A percentile compares a stretch with the other conserved stretches of the same genome.
phyloP scores from a whole-genome alignment of 2,329 filamentous ascomycete species.

The Pyrenophora seminiperda region DNA sequence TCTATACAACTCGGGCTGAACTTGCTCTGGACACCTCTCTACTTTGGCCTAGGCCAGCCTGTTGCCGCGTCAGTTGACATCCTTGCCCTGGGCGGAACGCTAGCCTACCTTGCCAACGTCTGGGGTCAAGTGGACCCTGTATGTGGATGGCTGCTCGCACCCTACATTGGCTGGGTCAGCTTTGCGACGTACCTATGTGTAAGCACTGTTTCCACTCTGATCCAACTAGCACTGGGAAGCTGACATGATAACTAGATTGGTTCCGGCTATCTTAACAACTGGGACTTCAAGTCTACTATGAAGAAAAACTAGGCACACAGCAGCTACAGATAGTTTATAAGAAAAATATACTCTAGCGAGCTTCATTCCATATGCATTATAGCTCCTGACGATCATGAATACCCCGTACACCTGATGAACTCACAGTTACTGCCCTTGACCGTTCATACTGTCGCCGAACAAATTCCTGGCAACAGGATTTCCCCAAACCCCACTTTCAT shows the following conservation, averaged over 20 bases:
- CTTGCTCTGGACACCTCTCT: constrained; percentile 88
- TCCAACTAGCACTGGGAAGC: neutral
- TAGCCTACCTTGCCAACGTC: constrained; percentile 71
- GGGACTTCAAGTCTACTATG: constrained; percentile 42
- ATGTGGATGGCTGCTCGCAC: constrained; percentile 75
- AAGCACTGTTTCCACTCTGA: constrained; percentile 24
- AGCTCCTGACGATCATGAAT: neutral
- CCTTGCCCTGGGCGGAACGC: constrained; percentile 70
- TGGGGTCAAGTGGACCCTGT: constrained; percentile 76
- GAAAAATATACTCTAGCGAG: neutral
- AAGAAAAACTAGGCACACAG: constrained; percentile 27
- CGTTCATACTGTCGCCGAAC: no score
- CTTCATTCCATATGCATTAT: no score
- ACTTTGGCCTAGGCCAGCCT: constrained; percentile 79
- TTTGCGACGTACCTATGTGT: constrained; percentile 87
- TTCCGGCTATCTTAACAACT: constrained; percentile 48
- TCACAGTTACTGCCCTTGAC: no score
- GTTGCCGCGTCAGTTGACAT: constrained; percentile 77
- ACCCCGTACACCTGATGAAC: no score
- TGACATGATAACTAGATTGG: constrained; percentile 37
- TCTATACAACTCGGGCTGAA: constrained; percentile 85
- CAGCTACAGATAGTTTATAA: neutral
- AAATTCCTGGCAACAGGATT: no score
- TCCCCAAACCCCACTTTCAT: no score
- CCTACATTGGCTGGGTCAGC: constrained; percentile 83